Evolutionary conservation across 805 yeast species (phyloP).

Genomic region (Kodamaea hsintzibuensis): DNA sequence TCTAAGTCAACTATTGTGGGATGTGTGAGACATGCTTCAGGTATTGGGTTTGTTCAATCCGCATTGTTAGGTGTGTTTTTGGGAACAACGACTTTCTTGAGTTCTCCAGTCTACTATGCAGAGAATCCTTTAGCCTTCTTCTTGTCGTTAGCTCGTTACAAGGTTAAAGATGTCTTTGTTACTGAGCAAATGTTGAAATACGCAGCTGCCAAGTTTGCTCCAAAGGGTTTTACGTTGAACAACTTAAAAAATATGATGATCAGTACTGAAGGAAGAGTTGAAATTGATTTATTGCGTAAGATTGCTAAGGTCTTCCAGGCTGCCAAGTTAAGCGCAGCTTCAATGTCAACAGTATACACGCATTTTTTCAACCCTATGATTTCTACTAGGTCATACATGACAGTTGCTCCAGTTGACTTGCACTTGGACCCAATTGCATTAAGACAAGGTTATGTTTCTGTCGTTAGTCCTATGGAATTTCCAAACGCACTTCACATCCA

Average conservation of each 20-base stretch:
- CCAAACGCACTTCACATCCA: conserved; percentile 76
- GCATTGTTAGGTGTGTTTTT: conserved; percentile 78
- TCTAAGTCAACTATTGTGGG: conserved; percentile 75
- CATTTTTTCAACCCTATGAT: conserved; percentile 82
- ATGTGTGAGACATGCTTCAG: conserved; percentile 79
- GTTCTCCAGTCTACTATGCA: conserved; percentile 76
- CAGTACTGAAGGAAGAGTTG: conserved; percentile 74
- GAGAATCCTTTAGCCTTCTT: conserved; percentile 72
- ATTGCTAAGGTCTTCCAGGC: conserved; percentile 63
- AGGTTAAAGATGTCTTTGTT: conserved; percentile 82
- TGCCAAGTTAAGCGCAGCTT: conserved; percentile 63
- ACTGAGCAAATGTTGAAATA: conserved; percentile 81
- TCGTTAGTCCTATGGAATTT: conserved; percentile 71
- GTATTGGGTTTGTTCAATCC: conserved; percentile 88
- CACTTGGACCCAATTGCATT: conserved; percentile 86
- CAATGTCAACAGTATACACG: conserved; percentile 75
- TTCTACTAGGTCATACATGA: conserved; percentile 81
- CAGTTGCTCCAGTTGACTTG: conserved; percentile 83
- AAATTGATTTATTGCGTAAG: conserved; percentile 54
- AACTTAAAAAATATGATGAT: conserved; percentile 81
- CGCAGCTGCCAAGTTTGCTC: conserved; percentile 60
- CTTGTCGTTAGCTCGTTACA: conserved; percentile 67
- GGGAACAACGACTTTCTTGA: conserved; percentile 82
- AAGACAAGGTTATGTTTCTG: conserved; percentile 82
- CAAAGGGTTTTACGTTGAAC: conserved; percentile 61